These are phyloP conservation scores for Agastache rugosa DNA, from an alignment of 257 asterid genomes.

Conservation along the genomic window DNA sequence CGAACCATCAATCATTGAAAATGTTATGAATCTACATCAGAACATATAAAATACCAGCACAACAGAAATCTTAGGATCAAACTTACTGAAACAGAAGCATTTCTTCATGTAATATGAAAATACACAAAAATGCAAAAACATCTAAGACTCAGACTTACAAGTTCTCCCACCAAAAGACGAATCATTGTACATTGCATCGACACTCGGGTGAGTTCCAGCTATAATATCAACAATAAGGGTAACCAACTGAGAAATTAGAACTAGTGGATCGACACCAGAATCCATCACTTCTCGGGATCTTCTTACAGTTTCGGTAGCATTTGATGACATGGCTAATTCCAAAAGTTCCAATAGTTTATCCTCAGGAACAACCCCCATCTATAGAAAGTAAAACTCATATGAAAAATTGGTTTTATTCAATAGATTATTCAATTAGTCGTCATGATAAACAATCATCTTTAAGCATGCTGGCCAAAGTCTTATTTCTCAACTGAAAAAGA, in stretches of 20 bases:
- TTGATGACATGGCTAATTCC: conserved; percentile 94
- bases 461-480: background rate
- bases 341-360: conserved; percentile 87
- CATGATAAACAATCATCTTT: background rate
- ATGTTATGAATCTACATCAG: background rate
- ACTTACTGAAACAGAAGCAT: background rate
- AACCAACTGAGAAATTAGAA: conserved; percentile 92
- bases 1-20: background rate
- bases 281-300: conserved; percentile 91
- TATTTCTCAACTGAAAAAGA: background rate
- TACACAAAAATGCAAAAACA: too few relatives aligned
- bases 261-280: conserved; percentile 87
- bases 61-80: background rate
- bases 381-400: conserved; percentile 26
- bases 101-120: background rate
- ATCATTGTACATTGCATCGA: conserved; percentile 51
- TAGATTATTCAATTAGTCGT: background rate
- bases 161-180: conserved; percentile 59
- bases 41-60: background rate
- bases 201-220: conserved; percentile 71
- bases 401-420: background rate
- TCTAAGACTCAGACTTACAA: conserved; percentile 53
- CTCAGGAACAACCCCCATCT: conserved; percentile 98
- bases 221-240: conserved; percentile 91
- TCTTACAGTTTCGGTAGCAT: conserved; percentile 88